phyloP scores from a whole-genome alignment of 2,329 filamentous ascomycete species.

The Trichophyton verrucosum region DNA sequence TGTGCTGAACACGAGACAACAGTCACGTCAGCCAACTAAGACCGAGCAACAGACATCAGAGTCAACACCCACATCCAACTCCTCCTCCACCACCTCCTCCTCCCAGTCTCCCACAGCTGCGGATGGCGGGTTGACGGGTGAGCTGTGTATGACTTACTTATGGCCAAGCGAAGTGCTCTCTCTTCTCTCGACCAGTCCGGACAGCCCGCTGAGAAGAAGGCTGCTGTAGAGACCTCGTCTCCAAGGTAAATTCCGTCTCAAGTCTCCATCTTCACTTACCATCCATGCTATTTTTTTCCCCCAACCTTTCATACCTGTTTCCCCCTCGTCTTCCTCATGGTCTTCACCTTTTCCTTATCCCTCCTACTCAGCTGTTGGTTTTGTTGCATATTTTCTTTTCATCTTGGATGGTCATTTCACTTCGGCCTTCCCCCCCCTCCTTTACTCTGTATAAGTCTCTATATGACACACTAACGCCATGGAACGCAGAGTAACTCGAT shows the following conservation, averaged over 20 bases:
- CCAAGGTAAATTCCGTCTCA: conserved; percentile 25
- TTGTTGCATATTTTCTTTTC: too few species aligned
- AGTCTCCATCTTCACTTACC: neutral
- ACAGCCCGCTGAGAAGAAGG: conserved; percentile 26
- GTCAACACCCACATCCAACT: neutral
- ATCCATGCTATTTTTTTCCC: neutral
- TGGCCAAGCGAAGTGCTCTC: conserved; percentile 36
- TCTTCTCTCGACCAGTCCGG: conserved; percentile 27
- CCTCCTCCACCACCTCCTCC: conserved; percentile 1
- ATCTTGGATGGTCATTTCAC: too few species aligned
- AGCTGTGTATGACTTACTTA: conserved; percentile 27
- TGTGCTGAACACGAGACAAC: neutral
- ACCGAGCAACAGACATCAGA: too few species aligned
- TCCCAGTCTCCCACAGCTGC: conserved; percentile 17
- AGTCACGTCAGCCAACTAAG: too few species aligned
- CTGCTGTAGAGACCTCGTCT: conserved; percentile 18
- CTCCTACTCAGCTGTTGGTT: too few species aligned
- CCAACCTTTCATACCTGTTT: conserved; percentile 6
- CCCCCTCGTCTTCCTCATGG: conserved; percentile 8
- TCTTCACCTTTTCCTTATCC: conserved; percentile 3
- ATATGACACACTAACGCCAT: conserved; percentile 54
- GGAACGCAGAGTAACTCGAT: conserved; percentile 93
- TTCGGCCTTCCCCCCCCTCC: neutral
- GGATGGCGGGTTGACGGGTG: conserved; percentile 33
- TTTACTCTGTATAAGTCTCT: conserved; percentile 1